Conservation (phyloP, 2,329 filamentous ascomycete genomes). For the Ophiobolus disseminans region DNA sequence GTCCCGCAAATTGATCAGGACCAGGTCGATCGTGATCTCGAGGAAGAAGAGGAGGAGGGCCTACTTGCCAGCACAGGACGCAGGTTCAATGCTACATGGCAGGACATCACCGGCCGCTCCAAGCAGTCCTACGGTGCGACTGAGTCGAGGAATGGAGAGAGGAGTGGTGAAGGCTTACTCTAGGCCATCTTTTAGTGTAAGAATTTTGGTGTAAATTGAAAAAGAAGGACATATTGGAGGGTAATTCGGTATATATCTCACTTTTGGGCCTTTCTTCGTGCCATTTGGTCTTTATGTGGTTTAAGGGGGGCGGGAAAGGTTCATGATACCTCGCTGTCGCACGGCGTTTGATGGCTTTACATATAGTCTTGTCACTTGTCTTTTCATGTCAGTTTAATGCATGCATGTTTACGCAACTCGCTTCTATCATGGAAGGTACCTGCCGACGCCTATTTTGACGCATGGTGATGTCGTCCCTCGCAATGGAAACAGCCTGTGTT, state of each 20-base stretch:
- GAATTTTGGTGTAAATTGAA: constrained; percentile 1
- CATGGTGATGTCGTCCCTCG: no score
- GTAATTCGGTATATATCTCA: not conserved
- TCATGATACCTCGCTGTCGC: not conserved
- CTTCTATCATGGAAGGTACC: no score
- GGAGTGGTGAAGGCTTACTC: constrained; percentile 15
- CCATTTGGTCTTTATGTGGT: not conserved
- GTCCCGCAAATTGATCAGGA: constrained; percentile 78
- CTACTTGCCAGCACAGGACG: constrained; percentile 82
- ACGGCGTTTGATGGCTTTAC: no score
- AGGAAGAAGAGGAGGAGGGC: constrained; percentile 92
- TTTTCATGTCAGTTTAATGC: no score
- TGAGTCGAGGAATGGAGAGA: constrained; percentile 29
- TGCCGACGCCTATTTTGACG: no score
- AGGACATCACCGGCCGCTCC: constrained; percentile 76
- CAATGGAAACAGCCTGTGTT: no score
- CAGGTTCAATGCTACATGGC: constrained; percentile 85
- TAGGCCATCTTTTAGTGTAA: not conserved
- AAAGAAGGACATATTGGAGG: not conserved
- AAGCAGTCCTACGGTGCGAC: constrained; percentile 43
- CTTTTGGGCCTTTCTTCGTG: not conserved
- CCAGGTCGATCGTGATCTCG: constrained; percentile 85
- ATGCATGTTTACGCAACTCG: no score
- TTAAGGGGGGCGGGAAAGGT: no score
- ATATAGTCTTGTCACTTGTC: no score